These are phyloP conservation scores for Moricandia arvensis DNA, from an alignment of 345 rosid genomes.

Conservation along the genomic window DNA sequence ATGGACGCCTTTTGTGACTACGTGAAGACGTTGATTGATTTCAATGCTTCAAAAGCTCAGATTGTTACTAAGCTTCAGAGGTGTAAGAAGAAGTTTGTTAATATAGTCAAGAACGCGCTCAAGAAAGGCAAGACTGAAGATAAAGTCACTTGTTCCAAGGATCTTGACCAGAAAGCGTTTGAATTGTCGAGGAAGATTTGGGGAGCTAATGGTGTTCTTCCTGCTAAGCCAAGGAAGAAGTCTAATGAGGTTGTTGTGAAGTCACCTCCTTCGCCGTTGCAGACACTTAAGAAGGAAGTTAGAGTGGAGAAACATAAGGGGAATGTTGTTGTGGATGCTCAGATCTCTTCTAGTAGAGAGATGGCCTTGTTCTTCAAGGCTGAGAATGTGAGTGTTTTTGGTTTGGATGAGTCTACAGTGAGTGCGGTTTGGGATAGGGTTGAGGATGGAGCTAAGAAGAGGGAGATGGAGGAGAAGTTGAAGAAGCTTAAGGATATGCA, in stretches of 20 bases:
- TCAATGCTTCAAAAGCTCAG: conserved; percentile 41
- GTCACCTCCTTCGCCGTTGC: neutral
- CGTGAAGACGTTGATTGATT: conserved; percentile 43
- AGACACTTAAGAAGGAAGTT: neutral
- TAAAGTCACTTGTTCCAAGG: conserved; percentile 27
- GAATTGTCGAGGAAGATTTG: conserved; percentile 46
- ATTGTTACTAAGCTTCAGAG: conserved; percentile 45
- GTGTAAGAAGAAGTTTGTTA: conserved; percentile 44
- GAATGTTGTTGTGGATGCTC: neutral
- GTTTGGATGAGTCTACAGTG: conserved; percentile 36
- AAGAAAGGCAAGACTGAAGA: conserved; percentile 35
- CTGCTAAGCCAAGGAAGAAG: conserved; percentile 31
- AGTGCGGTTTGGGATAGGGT: conserved; percentile 29
- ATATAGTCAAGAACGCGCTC: conserved; percentile 19
- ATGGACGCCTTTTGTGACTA: conserved; percentile 42
- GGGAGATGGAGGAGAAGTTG: conserved; percentile 39
- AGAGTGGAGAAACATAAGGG: neutral
- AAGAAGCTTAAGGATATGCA: conserved; percentile 37
- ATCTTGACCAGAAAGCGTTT: conserved; percentile 36
- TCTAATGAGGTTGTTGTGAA: neutral
- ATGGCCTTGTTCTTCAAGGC: conserved; percentile 14
- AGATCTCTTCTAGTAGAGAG: conserved; percentile 11
- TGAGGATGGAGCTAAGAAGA: conserved; percentile 36
- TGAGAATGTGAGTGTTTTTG: conserved; percentile 3
- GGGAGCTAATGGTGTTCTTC: conserved; percentile 29